phyloP scores from a whole-genome alignment of 306 rosid species.

The Acacia acuminata region DNA sequence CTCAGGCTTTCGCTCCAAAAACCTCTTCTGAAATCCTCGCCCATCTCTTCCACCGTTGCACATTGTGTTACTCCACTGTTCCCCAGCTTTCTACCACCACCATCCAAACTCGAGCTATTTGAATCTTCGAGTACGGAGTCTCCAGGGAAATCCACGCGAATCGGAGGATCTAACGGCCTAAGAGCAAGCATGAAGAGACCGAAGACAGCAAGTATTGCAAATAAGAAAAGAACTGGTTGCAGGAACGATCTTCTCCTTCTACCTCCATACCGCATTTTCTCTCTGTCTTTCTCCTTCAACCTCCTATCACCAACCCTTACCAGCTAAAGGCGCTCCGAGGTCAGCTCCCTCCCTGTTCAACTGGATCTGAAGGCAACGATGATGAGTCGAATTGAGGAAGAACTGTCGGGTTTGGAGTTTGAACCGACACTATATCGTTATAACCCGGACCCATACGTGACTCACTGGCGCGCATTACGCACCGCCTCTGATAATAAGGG shows the following conservation, averaged over 20 bases:
- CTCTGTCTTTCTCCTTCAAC: neutral
- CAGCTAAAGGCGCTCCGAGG: neutral
- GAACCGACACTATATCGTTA: neutral
- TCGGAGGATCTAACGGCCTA: conserved; percentile 62
- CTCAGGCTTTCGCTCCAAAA: conserved; percentile 55
- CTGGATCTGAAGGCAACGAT: conserved; percentile 36
- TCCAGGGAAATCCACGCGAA: conserved; percentile 37
- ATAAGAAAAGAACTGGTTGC: conserved; percentile 49
- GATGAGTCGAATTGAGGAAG: neutral
- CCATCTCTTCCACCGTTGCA: conserved; percentile 92
- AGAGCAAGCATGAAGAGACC: conserved; percentile 61
- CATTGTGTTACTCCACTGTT: conserved; percentile 44
- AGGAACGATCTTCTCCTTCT: conserved; percentile 56
- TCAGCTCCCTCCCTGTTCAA: conserved; percentile 27
- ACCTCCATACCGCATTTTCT: conserved; percentile 59
- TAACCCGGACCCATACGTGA: neutral
- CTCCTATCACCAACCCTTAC: neutral
- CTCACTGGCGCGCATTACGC: conserved; percentile 44
- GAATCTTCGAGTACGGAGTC: conserved; percentile 29
- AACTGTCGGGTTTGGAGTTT: conserved; percentile 21
- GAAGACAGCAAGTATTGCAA: conserved; percentile 45
- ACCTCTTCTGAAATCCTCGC: conserved; percentile 49
- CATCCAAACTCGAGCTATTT: conserved; percentile 30
- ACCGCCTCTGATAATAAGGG: conserved; percentile 32
- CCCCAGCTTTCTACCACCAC: neutral